Evolutionary conservation across 306 rosid species (phyloP).

Genomic region (Prunus fruticosa): DNA sequence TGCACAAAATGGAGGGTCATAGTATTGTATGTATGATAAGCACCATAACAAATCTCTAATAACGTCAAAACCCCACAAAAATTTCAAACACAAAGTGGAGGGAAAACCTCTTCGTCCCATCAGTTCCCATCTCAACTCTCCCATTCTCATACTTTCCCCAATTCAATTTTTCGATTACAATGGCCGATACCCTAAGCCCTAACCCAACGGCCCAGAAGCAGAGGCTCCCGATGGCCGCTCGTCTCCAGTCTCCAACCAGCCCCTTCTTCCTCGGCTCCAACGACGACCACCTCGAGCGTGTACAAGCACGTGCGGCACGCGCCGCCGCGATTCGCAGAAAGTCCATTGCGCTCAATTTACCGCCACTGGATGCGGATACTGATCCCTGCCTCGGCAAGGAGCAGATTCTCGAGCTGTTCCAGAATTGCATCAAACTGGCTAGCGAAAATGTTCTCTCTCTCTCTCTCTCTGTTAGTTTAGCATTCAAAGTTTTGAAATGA

Average conservation of each 20-base stretch:
- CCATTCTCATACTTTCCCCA: not conserved
- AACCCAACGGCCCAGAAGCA: slow-evolving; percentile 39
- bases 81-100: slow-evolving; percentile 42
- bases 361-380: slow-evolving; percentile 26
- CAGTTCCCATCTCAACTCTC: not conserved
- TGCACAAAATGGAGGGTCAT: not conserved
- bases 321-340: slow-evolving; percentile 81
- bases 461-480: not conserved
- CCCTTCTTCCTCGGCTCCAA: slow-evolving; percentile 85
- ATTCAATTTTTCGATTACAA: not conserved
- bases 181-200: slow-evolving; percentile 78
- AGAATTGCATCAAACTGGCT: slow-evolving; percentile 96
- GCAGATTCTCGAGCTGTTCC: slow-evolving; percentile 84
- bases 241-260: slow-evolving; percentile 82
- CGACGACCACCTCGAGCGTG: slow-evolving; percentile 83
- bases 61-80: not conserved
- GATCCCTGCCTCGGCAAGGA: slow-evolving; percentile 62
- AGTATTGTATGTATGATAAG: not conserved
- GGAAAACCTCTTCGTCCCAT: slow-evolving; percentile 38
- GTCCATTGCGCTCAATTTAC: slow-evolving; percentile 31
- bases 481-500: not conserved
- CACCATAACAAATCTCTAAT: not conserved
- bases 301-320: slow-evolving; percentile 89
- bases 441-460: slow-evolving; percentile 70
- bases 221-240: slow-evolving; percentile 60